Evolutionary conservation across 306 rosid species (phyloP), one percentile per base, ranked within the genome.

Genomic region (Gastrolobium villosum): DNA sequence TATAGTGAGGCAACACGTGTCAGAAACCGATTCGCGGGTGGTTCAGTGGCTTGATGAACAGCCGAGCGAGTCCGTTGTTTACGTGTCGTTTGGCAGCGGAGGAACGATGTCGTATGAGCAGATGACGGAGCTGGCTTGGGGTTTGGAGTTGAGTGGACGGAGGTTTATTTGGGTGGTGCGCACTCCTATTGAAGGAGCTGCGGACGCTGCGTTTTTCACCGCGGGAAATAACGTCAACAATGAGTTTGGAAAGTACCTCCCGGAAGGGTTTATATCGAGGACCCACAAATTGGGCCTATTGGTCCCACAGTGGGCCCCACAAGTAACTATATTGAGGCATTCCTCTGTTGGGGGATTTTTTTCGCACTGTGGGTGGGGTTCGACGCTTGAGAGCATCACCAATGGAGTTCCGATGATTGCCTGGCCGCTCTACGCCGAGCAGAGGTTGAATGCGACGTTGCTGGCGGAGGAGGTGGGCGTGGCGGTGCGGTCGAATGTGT

Each of bases 101-200:
- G 97, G 96, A 6, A 81, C 84, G 2, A 0, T 92, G 35, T 70
- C 88, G 26, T 14, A 1, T n/a, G 87, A 92, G 48, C 96, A 92
- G 32, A 81, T 72, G 75, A 82, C 6, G 0, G 92, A 92, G 66
- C 4, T 89, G 43, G 97, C 97, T 0, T 87, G 63, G 77, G 96
- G 96, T 4, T 82, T 92, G 84, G 97, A 92, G 62, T 2, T 90
- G 39, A 92, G 91, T 13, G 76, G 34, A 4, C 86, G 73, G 31
- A 78, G 92, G 45, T 92, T 90, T 66, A 10, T 92, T 57, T 90
- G 97, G 97, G 93, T 89, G 79, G 84, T 89, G 11, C 88, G 94
- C 3, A 65, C 86, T 0, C 90, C 97, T 13, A 69, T 0, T 0
- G 77, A 32, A 57, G 28, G 36, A 45, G 2, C 1, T 78, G 45